These are phyloP conservation scores for Phaeosphaeriaceae sp. DNA, from an alignment of 2,329 filamentous ascomycete genomes.

Conservation along the genomic window DNA sequence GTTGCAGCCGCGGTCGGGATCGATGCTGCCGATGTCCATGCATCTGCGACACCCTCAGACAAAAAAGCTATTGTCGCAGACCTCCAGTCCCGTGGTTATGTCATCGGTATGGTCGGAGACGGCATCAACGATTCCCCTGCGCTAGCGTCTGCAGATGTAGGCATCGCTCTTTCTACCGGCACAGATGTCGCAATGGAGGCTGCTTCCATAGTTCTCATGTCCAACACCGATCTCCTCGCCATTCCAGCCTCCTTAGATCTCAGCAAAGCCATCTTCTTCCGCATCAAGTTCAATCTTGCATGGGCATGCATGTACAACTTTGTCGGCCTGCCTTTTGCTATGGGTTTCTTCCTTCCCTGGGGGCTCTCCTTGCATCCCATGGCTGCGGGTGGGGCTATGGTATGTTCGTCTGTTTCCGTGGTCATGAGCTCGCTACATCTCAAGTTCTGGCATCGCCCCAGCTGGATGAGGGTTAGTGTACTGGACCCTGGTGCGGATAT, in stretches of 20 bases:
- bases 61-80: slow-evolving; percentile 85
- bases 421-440: slow-evolving; percentile 83
- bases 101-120: slow-evolving; percentile 94
- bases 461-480: slow-evolving; percentile 80
- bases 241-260: slow-evolving; percentile 88
- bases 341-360: slow-evolving; percentile 93
- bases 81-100: slow-evolving; percentile 74
- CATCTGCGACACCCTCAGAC: slow-evolving; percentile 87
- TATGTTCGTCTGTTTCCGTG: slow-evolving; percentile 85
- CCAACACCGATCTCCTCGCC: slow-evolving; percentile 86
- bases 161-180: slow-evolving; percentile 89
- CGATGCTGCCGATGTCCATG: slow-evolving; percentile 73
- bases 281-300: slow-evolving; percentile 90
- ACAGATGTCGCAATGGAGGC: slow-evolving; percentile 99
- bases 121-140: slow-evolving; percentile 98
- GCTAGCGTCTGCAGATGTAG: slow-evolving; percentile 88
- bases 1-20: slow-evolving; percentile 87
- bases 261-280: slow-evolving; percentile 81
- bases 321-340: slow-evolving; percentile 90
- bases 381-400: slow-evolving; percentile 95
- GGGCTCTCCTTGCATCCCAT: slow-evolving; percentile 89
- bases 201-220: slow-evolving; percentile 95
- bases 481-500: slow-evolving; percentile 57
- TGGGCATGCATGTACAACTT: slow-evolving; percentile 96
- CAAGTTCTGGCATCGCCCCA: slow-evolving; percentile 83